These are phyloP conservation scores for Leishmania turanica DNA, from an alignment of 208 protist genomes.

Conservation along the genomic window DNA sequence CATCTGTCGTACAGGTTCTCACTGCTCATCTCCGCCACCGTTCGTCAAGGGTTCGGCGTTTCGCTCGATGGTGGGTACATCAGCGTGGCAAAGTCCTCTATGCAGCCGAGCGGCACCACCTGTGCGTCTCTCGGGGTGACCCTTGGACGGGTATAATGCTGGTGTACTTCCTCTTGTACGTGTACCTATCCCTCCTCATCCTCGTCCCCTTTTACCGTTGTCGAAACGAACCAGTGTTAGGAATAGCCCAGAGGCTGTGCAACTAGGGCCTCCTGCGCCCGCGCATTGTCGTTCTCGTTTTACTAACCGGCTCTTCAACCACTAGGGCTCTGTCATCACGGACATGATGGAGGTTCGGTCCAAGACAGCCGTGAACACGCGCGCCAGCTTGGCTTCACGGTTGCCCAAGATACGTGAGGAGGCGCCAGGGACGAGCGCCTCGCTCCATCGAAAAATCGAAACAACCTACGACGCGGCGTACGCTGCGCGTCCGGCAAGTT, in stretches of 20 bases:
- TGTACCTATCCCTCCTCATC: not conserved
- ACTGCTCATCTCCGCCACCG: not conserved
- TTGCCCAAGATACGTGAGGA: conserved; percentile 37
- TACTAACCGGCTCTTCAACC: not conserved
- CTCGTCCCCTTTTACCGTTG: not conserved
- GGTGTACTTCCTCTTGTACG: not conserved
- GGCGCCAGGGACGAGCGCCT: conserved; percentile 15
- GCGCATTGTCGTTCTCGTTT: not conserved
- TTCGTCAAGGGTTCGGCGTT: not conserved
- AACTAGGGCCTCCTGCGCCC: not conserved
- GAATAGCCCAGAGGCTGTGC: not conserved
- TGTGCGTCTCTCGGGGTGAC: not conserved
- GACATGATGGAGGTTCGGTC: conserved; percentile 42
- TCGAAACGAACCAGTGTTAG: not conserved
- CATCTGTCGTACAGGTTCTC: not conserved
- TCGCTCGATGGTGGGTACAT: not conserved
- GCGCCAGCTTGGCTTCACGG: conserved; percentile 53
- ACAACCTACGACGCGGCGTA: conserved; percentile 81
- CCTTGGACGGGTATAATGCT: not conserved
- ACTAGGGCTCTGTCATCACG: not conserved
- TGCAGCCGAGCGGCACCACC: not conserved
- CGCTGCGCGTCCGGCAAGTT: not conserved
- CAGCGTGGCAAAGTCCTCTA: not conserved
- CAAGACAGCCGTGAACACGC: conserved; percentile 84
- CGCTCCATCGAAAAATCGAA: conserved; percentile 59